Evolutionary conservation across 371 early-diverging fungal genomes (phyloP).

Genomic region (Mucor circinelloides): DNA sequence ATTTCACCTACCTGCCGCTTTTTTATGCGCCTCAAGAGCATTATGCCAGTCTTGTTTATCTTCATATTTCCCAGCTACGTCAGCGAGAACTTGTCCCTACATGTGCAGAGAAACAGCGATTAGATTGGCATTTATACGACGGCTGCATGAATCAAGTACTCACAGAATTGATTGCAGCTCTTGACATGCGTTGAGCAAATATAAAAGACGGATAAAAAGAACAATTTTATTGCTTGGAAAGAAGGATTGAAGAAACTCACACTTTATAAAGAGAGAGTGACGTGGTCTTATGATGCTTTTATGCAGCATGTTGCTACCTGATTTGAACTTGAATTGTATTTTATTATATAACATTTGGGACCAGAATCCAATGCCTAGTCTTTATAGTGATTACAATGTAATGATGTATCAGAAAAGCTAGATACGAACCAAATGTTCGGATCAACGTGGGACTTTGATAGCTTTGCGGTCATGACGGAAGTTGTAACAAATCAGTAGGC

Average conservation of each 20-base stretch:
- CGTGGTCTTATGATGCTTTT: neutral
- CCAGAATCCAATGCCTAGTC: too few relatives aligned
- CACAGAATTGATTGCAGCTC: neutral
- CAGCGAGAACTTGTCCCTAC: constrained; percentile 2
- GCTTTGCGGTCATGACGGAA: too few relatives aligned
- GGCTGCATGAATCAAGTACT: neutral
- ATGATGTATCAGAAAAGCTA: too few relatives aligned
- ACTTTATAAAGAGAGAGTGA: neutral
- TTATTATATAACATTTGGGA: too few relatives aligned
- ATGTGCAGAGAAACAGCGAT: neutral
- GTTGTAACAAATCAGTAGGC: too few relatives aligned
- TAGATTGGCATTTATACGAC: neutral
- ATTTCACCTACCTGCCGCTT: neutral
- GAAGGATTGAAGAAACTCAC: neutral
- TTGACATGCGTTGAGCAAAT: neutral
- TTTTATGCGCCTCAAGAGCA: neutral
- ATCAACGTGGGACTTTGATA: too few relatives aligned
- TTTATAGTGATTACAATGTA: too few relatives aligned
- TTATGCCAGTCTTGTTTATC: constrained; percentile 3
- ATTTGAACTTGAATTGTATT: too few relatives aligned
- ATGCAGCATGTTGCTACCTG: neutral
- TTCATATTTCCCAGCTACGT: neutral
- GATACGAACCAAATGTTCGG: too few relatives aligned
- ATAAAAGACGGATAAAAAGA: neutral
- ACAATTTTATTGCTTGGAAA: neutral